Evolutionary conservation across 352 stramenopile genomes (phyloP), one percentile per base, ranked within the genome.

Genomic region (Phytophthora boehmeriae): DNA sequence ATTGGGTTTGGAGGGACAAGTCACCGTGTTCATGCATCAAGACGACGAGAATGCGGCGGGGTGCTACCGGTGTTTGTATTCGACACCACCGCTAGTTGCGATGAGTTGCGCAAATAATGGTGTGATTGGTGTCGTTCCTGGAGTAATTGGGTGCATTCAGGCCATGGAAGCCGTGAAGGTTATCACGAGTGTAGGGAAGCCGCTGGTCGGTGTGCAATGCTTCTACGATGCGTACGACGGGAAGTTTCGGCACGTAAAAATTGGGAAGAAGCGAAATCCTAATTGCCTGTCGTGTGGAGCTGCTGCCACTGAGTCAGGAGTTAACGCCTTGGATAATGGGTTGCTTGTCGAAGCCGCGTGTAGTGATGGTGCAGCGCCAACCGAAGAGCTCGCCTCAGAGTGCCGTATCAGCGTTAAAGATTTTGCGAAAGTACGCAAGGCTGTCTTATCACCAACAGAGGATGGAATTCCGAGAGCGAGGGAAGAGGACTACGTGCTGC

Each of bases 1-100:
- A 4, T 83, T 99, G 34, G 97, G 96, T 0, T 72, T 96, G 8
- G 97, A 99, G 65, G 97, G 97, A 13, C 97, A 99, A 65, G 80
- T 99, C 22, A 97, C 96, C 0, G 95, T 99, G 9, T 99, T 98
- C 67, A 89, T 96, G 32, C 97, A 95, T 68, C 53, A 80, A 5
- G 41, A 66, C 11, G 64, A 72, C 8, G 39, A 70, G 8, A 51
- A 57, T 38, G 46, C 80, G 1, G 53, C 58, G 0, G 75, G 86
- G 1, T 99, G 97, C 70, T 99, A 99, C 70, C 88, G 96, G n/a
- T 99, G 97, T 59, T 65, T 99, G 23, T 99, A 99, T 69, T 96
- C 97, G 13, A 92, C 80, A 46, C 90, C 90, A 8, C 81, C 84
- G 34, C 61, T 61, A 11, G 86, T 75, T 53, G 56, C 70, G 1